Percentiles rank a stretch among this genome's conserved stretches.
These are phyloP conservation scores for Trypanosoma mega DNA, from an alignment of 208 protist genomes.

Conservation along the genomic window DNA sequence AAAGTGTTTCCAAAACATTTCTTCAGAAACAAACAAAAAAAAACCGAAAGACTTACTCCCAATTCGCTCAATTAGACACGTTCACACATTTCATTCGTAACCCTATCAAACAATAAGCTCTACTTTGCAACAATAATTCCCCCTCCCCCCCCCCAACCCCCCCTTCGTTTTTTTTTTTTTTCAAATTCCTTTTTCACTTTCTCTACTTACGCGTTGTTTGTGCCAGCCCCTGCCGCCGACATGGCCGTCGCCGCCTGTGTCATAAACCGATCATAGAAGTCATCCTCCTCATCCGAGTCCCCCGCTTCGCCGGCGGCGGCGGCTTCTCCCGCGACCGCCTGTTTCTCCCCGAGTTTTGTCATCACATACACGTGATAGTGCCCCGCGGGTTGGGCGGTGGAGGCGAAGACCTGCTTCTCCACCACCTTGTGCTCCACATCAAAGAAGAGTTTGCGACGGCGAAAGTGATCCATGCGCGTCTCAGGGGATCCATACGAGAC, in stretches of 20 bases:
- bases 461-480: slow-evolving; percentile 90
- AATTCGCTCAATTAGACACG: slow-evolving; percentile 5
- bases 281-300: slow-evolving; percentile 86
- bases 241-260: slow-evolving; percentile 55
- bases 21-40: slow-evolving; percentile 7
- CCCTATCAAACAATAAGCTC: neutral
- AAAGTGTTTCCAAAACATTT: neutral
- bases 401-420: slow-evolving; percentile 88
- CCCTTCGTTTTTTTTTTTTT: neutral
- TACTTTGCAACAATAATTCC: neutral
- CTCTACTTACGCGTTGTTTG: slow-evolving; percentile 6
- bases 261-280: slow-evolving; percentile 93
- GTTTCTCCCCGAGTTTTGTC: slow-evolving; percentile 66
- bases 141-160: neutral
- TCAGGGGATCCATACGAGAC: slow-evolving; percentile 90
- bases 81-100: too few relatives aligned
- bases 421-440: slow-evolving; percentile 84
- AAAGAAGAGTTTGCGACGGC: slow-evolving; percentile 81
- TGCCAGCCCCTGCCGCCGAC: neutral
- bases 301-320: slow-evolving; percentile 31
- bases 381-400: slow-evolving; percentile 65
- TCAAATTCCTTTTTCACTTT: slow-evolving; percentile 8
- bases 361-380: slow-evolving; percentile 93
- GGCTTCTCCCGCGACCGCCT: slow-evolving; percentile 28
- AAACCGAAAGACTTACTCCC: slow-evolving; percentile 15